Conservation (phyloP, 1,284 basidiomycete species). For the Microbotryum silenes-acaulis region DNA sequence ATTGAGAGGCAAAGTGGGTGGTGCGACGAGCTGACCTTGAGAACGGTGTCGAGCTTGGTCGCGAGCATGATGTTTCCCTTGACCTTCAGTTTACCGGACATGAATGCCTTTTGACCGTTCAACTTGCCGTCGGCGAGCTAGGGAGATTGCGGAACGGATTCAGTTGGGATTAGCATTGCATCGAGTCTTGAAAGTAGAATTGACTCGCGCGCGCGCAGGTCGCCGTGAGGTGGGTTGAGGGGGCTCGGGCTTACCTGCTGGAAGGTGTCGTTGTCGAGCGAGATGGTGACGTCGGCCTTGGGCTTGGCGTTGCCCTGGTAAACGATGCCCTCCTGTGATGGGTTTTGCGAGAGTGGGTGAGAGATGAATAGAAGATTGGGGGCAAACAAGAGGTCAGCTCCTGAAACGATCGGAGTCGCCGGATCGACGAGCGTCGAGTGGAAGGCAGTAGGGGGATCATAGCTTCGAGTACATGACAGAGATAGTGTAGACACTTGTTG, state of each 20-base stretch:
- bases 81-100: slow-evolving; percentile 39
- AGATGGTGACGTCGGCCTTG: slow-evolving; percentile 61
- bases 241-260: slow-evolving; percentile 10
- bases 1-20: neutral
- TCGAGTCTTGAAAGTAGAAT: neutral
- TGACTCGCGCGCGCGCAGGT: neutral
- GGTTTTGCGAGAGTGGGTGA: neutral
- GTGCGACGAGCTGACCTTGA: slow-evolving; percentile 54
- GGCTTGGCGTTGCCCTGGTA: slow-evolving; percentile 65
- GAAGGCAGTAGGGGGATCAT: no score
- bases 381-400: neutral
- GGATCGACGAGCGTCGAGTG: no score
- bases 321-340: slow-evolving; percentile 53
- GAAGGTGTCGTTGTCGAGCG: slow-evolving; percentile 48
- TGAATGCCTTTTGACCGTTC: slow-evolving; percentile 55
- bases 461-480: no score
- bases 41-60: slow-evolving; percentile 72
- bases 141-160: slow-evolving; percentile 49
- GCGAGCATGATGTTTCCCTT: slow-evolving; percentile 41
- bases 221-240: neutral
- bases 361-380: no score
- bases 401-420: no score
- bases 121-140: slow-evolving; percentile 53
- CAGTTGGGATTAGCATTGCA: no score
- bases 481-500: neutral